Percentiles rank a stretch among this genome's conserved stretches.
Conservation (phyloP, 208 protist species). For the Leishmania gerbilli region DNA sequence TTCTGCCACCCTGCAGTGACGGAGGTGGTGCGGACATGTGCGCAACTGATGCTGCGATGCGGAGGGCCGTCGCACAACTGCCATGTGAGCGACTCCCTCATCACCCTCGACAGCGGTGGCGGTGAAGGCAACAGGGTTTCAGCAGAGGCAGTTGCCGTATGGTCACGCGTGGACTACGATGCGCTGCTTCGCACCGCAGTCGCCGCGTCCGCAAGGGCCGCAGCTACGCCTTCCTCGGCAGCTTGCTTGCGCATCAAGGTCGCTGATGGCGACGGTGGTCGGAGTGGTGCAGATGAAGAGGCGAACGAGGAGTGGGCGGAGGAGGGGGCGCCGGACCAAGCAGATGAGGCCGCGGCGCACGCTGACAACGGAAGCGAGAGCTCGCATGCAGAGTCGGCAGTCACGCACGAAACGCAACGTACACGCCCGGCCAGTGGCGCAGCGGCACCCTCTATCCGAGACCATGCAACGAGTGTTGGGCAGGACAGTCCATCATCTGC, state of each 20-base stretch:
- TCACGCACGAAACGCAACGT: not conserved
- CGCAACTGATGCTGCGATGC: constrained; percentile 4
- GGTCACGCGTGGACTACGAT: constrained; percentile 8
- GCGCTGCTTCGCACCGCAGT: not conserved
- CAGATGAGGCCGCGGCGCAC: not conserved
- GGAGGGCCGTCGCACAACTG: not conserved
- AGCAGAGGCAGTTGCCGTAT: not conserved
- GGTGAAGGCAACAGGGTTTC: not conserved
- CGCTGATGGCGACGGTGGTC: not conserved
- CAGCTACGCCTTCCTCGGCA: not conserved
- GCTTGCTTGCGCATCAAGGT: not conserved
- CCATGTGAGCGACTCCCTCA: not conserved
- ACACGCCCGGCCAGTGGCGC: not conserved
- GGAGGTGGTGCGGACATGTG: not conserved
- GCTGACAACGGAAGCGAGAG: not conserved
- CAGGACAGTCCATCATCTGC: not conserved
- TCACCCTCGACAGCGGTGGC: not conserved
- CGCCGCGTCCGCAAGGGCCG: not conserved
- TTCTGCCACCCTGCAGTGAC: constrained; percentile 9
- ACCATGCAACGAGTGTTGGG: not conserved
- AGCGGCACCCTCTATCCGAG: not conserved
- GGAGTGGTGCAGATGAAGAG: not conserved
- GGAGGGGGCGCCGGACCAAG: not conserved
- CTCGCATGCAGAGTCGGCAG: not conserved
- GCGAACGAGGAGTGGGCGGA: not conserved